These are phyloP conservation scores for Chrysoporthe austroafricana DNA, from an alignment of 2,329 filamentous ascomycete species.

Conservation along the genomic window DNA sequence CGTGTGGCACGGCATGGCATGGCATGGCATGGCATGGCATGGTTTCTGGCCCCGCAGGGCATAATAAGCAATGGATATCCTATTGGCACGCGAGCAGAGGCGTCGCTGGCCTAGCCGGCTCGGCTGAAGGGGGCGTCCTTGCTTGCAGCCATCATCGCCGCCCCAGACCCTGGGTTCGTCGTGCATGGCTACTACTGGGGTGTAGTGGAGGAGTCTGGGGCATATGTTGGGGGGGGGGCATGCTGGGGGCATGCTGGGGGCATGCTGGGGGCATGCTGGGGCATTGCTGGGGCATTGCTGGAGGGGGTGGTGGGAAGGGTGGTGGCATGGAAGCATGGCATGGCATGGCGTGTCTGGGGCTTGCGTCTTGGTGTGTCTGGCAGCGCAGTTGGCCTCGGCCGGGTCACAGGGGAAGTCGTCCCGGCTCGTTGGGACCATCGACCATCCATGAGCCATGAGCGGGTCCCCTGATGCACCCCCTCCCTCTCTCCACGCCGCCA, in stretches of 20 bases:
- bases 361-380: constrained; percentile 13
- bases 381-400: not conserved
- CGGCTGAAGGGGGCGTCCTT: constrained; percentile 14
- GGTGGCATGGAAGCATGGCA: too few relatives aligned
- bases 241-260: too few relatives aligned
- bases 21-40: too few relatives aligned
- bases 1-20: too few relatives aligned
- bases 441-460: not conserved
- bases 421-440: constrained; percentile 11
- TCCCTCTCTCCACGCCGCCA: not conserved
- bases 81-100: not conserved
- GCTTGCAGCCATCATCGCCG: not conserved
- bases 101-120: too few relatives aligned
- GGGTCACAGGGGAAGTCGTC: not conserved
- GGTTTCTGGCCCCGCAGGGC: too few relatives aligned
- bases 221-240: not conserved
- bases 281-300: too few relatives aligned
- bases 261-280: too few relatives aligned
- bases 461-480: not conserved
- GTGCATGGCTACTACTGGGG: not conserved
- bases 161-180: constrained; percentile 2
- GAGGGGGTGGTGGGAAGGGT: too few relatives aligned
- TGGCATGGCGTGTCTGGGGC: too few relatives aligned
- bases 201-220: constrained; percentile 23
- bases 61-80: too few relatives aligned